Base-by-base conservation (phyloP, 2,329 filamentous ascomycete genomes). In the Cordyceps militaris region DNA sequence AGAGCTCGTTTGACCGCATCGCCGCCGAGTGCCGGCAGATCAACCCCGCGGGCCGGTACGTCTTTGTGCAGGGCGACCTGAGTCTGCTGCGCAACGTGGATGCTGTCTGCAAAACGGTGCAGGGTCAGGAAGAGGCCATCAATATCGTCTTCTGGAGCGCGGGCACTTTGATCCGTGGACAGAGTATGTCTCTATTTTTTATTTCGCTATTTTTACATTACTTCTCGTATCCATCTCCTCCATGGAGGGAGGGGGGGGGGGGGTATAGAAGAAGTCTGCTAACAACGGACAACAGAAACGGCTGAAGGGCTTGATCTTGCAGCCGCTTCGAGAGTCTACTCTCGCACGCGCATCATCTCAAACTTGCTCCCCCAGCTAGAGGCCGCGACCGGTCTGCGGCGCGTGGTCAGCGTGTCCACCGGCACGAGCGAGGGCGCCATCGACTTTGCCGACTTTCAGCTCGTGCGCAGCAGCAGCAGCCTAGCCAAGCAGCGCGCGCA, bases 291-390 rank as follows among this genome's bases (percentile, higher is more conserved):
- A 54, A 13, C 54, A 80, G 83, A 84, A 60, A 84, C 82, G 0
- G 53, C 70, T 9, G 84, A 88, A 67, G 81, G 80, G 2, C 71
- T 88, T 2, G 75, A 82, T 53, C 71, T 75, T 28, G 73, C 77
- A 32, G 73, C 76, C 24, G 73, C 77, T 8, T 72, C 86, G 16
- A 72, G 73, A 21, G 81, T 79, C 68, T 85, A 86, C 68, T 74
- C 79, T 4, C 83, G 83, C 21, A 75, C 79, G 61, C 80, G 81
- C 40, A 80, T 85, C 63, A 73, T 79, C 13, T 58, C 74, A 46
- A 82, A 84, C 56, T 75, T 87, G 0, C 76, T 85, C 9, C 83
- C 84, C 0, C 73, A 44, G 10, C 19, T 54, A 3, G 28, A 44
- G 19, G 51, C 51, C 3, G 51, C 40, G n/a, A n/a, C 10, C 2